Evolutionary conservation across 2,329 filamentous ascomycete genomes (phyloP), one percentile per base, ranked within the genome.

Genomic region (Aspergillus brasiliensis): DNA sequence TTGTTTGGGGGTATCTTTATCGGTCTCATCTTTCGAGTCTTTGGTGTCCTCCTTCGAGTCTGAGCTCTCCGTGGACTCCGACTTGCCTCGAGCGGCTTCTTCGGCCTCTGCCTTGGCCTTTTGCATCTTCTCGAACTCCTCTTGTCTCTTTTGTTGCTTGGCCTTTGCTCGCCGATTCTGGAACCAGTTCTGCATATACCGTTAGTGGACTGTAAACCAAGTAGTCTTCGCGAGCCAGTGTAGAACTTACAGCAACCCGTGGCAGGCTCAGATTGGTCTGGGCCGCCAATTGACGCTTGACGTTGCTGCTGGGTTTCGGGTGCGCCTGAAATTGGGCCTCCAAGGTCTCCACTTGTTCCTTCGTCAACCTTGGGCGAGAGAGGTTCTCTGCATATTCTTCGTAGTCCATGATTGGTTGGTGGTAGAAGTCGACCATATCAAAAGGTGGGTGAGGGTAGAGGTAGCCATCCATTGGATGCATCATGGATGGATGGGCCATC

Each of bases 101-200:
- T 76, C 73, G 17, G 73, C 69, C 53, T 77, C 74, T 3, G 67
- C 62, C 62, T 76, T 73, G 51, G 69, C 69, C 58, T 76, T 75
- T 61, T 80, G 78, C 71, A 78, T 77, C 58, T 74, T 75, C 66
- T 81, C 79, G 57, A 78, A 81, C 67, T 82, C 80, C 66, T 80
- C 78, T 64, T 81, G 79, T 58, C 78, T 73, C 63, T 77, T 81
- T 66, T 82, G 80, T 64, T 82, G 80, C 66, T 82, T 82, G 52
- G 80, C 80, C 65, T 83, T 82, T 58, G 81, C 81, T 49, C 81
- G 77, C 61, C 81, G 77, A 64, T 82, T 83, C 64, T 83, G 81
- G 66, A 82, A 83, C 81, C 81, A 83, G 62, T 83, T 82, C 81
- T 82, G 61, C 44, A 60, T 17, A 17, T 13, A 42, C 1, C 54